Conservation (phyloP, 139 green algal genomes). For the Penium margaritaceum region DNA sequence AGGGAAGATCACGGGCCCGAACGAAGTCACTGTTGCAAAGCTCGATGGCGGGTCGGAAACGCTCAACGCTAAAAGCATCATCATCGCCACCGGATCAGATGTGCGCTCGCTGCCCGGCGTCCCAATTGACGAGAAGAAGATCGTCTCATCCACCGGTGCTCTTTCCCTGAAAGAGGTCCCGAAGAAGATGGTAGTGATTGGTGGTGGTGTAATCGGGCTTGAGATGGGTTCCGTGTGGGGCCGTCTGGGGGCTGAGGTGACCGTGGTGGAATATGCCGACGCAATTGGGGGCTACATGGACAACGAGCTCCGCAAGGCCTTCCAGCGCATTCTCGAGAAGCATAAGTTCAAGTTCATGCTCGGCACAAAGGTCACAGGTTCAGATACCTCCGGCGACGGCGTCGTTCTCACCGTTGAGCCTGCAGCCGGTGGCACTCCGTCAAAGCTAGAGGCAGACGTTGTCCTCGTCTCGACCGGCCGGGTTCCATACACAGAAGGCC, state of each 20-base stretch:
- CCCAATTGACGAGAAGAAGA: slow-evolving; percentile 87
- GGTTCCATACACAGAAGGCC: slow-evolving; percentile 51
- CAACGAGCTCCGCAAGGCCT: slow-evolving; percentile 71
- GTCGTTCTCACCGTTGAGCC: slow-evolving; percentile 64
- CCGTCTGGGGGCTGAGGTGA: slow-evolving; percentile 83
- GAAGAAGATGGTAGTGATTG: slow-evolving; percentile 88
- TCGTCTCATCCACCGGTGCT: slow-evolving; percentile 93
- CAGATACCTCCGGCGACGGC: slow-evolving; percentile 51
- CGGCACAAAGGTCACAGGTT: slow-evolving; percentile 58
- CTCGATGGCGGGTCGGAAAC: slow-evolving; percentile 53
- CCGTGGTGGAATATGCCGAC: slow-evolving; percentile 89
- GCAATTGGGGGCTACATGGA: slow-evolving; percentile 86
- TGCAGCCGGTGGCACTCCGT: slow-evolving; percentile 52
- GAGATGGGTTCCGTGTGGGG: slow-evolving; percentile 94
- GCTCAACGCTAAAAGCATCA: slow-evolving; percentile 80
- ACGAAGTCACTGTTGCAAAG: slow-evolving; percentile 73
- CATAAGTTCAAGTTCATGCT: slow-evolving; percentile 97
- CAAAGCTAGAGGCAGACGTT: slow-evolving; percentile 73
- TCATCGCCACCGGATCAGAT: slow-evolving; percentile 92
- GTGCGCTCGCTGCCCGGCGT: slow-evolving; percentile 75
- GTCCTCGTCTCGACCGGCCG: slow-evolving; percentile 85
- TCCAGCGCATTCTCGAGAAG: slow-evolving; percentile 87
- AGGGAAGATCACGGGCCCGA: slow-evolving; percentile 67
- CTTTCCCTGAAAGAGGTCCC: slow-evolving; percentile 80
- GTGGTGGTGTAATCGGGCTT: slow-evolving; percentile 89